Evolutionary conservation across 768 basidiomycete species (phyloP).

Genomic region (Neoboletus brunneissimus): DNA sequence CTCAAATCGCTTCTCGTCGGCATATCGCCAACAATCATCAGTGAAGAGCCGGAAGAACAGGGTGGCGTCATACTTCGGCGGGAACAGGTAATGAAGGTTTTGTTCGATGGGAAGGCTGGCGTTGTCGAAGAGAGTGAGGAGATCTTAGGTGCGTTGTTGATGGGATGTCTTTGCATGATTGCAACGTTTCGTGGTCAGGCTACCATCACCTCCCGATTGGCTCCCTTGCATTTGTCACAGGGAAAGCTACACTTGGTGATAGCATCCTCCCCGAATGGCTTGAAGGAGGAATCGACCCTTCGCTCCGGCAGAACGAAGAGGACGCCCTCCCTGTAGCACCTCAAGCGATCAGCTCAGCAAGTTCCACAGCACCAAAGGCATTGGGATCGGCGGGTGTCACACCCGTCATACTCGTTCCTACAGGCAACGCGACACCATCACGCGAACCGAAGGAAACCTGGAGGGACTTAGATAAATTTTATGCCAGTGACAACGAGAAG

Average conservation of each 20-base stretch:
- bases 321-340: slow-evolving; percentile 38
- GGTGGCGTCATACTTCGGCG: slow-evolving; percentile 75
- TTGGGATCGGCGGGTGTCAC: slow-evolving; percentile 33
- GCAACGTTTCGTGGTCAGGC: slow-evolving; percentile 24
- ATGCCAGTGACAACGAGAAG: slow-evolving; percentile 44
- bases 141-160: slow-evolving; percentile 30
- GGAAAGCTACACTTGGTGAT: slow-evolving; percentile 43
- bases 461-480: slow-evolving; percentile 72
- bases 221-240: slow-evolving; percentile 60
- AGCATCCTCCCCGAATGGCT: slow-evolving; percentile 78
- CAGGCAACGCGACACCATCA: slow-evolving; percentile 43
- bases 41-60: slow-evolving; percentile 43
- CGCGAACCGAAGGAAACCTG: slow-evolving; percentile 46
- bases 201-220: slow-evolving; percentile 53
- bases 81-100: slow-evolving; percentile 77
- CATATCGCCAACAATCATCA: slow-evolving; percentile 38
- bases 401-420: slow-evolving; percentile 59
- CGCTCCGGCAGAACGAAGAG: slow-evolving; percentile 66
- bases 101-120: slow-evolving; percentile 72
- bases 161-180: background rate
- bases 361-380: slow-evolving; percentile 24
- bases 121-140: slow-evolving; percentile 39
- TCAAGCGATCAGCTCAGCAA: slow-evolving; percentile 42
- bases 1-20: slow-evolving; percentile 67
- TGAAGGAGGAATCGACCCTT: slow-evolving; percentile 78